A percentile compares a stretch with the other conserved stretches of the same genome.
These are phyloP conservation scores for Pythium periplocum DNA, from an alignment of 352 stramenopile genomes.

Conservation along the genomic window DNA sequence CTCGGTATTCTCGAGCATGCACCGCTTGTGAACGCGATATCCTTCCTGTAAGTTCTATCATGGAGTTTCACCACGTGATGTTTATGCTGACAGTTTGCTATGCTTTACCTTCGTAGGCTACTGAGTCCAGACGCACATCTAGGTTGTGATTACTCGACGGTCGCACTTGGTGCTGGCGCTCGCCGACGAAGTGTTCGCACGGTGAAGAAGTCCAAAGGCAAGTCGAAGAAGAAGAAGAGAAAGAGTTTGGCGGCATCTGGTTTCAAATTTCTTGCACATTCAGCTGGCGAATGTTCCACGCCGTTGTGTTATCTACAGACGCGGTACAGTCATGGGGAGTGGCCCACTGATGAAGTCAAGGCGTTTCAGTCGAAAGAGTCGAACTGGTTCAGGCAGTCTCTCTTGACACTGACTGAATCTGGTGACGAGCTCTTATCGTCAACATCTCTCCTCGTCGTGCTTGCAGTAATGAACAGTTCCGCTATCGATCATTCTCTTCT, in stretches of 20 bases:
- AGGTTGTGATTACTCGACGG: conserved; percentile 50
- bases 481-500: conserved; percentile 57
- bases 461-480: conserved; percentile 63
- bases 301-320: conserved; percentile 77
- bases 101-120: conserved; percentile 21
- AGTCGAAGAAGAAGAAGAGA: conserved; percentile 7
- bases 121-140: conserved; percentile 56
- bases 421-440: conserved; percentile 59
- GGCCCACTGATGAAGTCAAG: conserved; percentile 69
- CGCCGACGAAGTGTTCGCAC: conserved; percentile 12
- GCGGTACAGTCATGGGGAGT: conserved; percentile 70
- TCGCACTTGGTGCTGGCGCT: conserved; percentile 50
- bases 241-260: too few relatives aligned
- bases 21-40: conserved; percentile 76
- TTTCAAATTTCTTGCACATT: conserved; percentile 54
- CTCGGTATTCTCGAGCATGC: conserved; percentile 73
- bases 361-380: conserved; percentile 28
- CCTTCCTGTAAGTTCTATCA: conserved; percentile 49
- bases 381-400: conserved; percentile 61
- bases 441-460: conserved; percentile 47
- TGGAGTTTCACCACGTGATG: background rate
- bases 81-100: background rate
- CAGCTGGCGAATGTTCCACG: conserved; percentile 41
- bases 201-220: conserved; percentile 3
- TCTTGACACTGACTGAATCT: conserved; percentile 58